A percentile compares a stretch with the other conserved stretches of the same genome.
Evolutionary conservation across 2,329 filamentous ascomycete species (phyloP).

Genomic region (Fusarium dimerum): DNA sequence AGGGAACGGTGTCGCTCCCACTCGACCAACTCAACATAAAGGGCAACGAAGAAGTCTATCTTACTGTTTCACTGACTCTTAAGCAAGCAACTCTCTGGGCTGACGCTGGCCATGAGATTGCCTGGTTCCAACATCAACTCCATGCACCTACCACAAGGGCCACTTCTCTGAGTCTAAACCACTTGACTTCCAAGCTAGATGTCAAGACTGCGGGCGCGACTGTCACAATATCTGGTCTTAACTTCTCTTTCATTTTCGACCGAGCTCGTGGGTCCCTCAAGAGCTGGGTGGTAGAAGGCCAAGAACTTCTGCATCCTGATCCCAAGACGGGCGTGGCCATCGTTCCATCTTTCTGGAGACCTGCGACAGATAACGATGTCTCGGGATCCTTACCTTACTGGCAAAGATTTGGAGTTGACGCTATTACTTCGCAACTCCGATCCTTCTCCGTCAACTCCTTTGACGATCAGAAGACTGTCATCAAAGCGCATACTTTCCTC

Average conservation of each 20-base stretch:
- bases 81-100: conserved; percentile 51
- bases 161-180: not conserved
- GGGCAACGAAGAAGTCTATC: conserved; percentile 41
- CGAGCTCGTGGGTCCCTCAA: conserved; percentile 44
- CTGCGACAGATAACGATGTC: conserved; percentile 66
- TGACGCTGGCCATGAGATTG: conserved; percentile 52
- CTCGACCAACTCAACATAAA: conserved; percentile 28
- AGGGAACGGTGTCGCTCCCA: conserved; percentile 36
- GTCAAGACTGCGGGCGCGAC: conserved; percentile 12
- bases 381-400: conserved; percentile 58
- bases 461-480: conserved; percentile 45
- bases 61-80: conserved; percentile 48
- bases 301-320: conserved; percentile 37
- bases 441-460: conserved; percentile 40
- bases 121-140: conserved; percentile 53
- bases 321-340: conserved; percentile 40
- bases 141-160: not conserved
- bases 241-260: conserved; percentile 47
- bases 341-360: conserved; percentile 59
- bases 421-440: conserved; percentile 47
- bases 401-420: conserved; percentile 52
- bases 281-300: conserved; percentile 40
- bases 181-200: conserved; percentile 22
- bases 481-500: conserved; percentile 56
- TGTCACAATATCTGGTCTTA: conserved; percentile 17